Evolutionary conservation across 2,329 filamentous ascomycete genomes (phyloP).

Genomic region (Macrophomina pseudophaseolina): DNA sequence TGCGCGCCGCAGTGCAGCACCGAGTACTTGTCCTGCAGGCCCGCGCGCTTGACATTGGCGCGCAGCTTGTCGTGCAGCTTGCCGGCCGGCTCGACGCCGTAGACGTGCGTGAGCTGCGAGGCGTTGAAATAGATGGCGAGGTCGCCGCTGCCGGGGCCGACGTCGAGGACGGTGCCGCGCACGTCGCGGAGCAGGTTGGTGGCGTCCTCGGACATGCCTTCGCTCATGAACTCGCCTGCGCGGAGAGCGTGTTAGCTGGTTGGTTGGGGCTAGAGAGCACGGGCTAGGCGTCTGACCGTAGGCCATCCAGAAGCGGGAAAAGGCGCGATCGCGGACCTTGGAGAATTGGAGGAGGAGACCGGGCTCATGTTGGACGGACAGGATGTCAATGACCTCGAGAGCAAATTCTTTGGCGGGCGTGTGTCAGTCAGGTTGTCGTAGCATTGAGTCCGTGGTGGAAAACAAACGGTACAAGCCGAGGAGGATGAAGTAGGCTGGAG

Average conservation of each 20-base stretch:
- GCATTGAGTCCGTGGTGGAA: not conserved
- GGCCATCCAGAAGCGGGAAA: constrained; percentile 43
- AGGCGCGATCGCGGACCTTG: constrained; percentile 39
- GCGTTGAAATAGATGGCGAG: constrained; percentile 54
- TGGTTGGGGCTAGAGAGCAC: constrained; percentile 38
- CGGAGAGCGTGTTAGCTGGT: constrained; percentile 38
- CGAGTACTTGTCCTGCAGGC: constrained; percentile 55
- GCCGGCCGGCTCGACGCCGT: constrained; percentile 60
- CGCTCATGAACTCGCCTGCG: constrained; percentile 41
- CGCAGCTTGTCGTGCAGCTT: constrained; percentile 54
- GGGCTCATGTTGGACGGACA: constrained; percentile 37
- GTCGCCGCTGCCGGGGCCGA: constrained; percentile 58
- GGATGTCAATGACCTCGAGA: constrained; percentile 40
- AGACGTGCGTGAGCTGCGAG: constrained; percentile 53
- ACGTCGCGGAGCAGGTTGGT: constrained; percentile 36
- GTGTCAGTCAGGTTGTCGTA: not conserved
- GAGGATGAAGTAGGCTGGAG: constrained; percentile 36
- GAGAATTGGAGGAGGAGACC: constrained; percentile 37
- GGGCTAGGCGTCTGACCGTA: constrained; percentile 32
- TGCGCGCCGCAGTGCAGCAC: constrained; percentile 56
- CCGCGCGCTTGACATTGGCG: constrained; percentile 46
- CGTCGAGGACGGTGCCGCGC: constrained; percentile 44
- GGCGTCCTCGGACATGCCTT: constrained; percentile 41
- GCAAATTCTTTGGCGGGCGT: constrained; percentile 37
- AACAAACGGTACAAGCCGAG: constrained; percentile 37